Evolutionary conservation across 495 filamentous ascomycete species (phyloP).

Genomic region (Oidiodendron maius): DNA sequence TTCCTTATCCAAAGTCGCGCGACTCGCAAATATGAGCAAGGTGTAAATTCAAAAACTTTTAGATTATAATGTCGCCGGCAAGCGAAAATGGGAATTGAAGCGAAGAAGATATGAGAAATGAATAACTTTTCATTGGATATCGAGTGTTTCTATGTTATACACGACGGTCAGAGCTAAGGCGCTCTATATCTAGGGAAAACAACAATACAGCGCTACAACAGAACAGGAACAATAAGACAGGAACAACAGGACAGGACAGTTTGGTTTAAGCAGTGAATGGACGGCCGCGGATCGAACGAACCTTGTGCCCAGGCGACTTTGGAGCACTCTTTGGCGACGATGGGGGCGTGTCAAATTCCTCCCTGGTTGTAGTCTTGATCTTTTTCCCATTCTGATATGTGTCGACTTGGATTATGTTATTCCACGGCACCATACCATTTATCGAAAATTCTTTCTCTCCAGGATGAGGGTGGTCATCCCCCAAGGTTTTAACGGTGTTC

Average conservation of each 20-base stretch:
- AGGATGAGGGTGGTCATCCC: not conserved
- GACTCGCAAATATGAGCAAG: not conserved
- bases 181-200: not conserved
- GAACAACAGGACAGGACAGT: not conserved
- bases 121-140: not conserved
- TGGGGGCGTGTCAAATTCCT: not conserved
- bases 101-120: not conserved
- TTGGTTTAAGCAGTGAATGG: not conserved
- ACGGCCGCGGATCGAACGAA: no score
- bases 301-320: no score
- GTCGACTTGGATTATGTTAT: not conserved
- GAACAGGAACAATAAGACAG: not conserved
- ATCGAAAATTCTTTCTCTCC: not conserved
- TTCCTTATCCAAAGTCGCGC: no score
- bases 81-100: not conserved
- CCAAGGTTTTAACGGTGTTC: not conserved
- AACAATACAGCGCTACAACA: not conserved
- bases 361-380: not conserved
- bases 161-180: not conserved
- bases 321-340: not conserved
- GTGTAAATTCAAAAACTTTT: not conserved
- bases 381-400: not conserved
- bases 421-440: not conserved
- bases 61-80: not conserved
- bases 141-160: not conserved